Percentiles rank a stretch among this genome's conserved stretches.
Conservation (phyloP, 2,329 filamentous ascomycete species). For the Ceratocystis alfenasii region DNA sequence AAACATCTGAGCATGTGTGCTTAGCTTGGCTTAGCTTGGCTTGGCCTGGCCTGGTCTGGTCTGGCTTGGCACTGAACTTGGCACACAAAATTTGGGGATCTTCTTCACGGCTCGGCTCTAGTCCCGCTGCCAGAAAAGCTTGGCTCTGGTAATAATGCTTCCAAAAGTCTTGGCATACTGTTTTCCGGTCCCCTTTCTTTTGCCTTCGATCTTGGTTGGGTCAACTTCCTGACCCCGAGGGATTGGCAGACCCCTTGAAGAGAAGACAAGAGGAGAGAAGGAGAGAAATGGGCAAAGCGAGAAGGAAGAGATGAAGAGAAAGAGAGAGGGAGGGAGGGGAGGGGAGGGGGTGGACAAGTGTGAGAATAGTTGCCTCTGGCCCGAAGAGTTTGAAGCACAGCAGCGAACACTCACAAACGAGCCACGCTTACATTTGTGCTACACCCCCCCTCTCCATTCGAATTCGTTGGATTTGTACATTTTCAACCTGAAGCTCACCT, state of each 20-base stretch:
- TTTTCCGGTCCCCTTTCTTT: background rate
- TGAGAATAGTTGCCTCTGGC: background rate
- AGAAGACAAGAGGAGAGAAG: background rate
- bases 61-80: background rate
- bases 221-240: constrained; percentile 5
- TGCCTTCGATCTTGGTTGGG: background rate
- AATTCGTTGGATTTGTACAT: too few species aligned
- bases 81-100: background rate
- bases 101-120: constrained; percentile 1
- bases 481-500: too few species aligned
- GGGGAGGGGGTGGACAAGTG: background rate
- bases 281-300: background rate
- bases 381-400: background rate
- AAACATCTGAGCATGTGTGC: background rate
- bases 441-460: background rate
- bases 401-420: background rate
- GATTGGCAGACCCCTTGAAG: background rate
- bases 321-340: background rate
- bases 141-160: background rate
- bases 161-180: constrained; percentile 13
- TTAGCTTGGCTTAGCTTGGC: background rate
- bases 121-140: constrained; percentile 7
- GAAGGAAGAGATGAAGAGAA: background rate
- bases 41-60: background rate
- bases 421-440: background rate